Conservation (phyloP, 2,329 filamentous ascomycete species). For the Dendryphion nanum region DNA sequence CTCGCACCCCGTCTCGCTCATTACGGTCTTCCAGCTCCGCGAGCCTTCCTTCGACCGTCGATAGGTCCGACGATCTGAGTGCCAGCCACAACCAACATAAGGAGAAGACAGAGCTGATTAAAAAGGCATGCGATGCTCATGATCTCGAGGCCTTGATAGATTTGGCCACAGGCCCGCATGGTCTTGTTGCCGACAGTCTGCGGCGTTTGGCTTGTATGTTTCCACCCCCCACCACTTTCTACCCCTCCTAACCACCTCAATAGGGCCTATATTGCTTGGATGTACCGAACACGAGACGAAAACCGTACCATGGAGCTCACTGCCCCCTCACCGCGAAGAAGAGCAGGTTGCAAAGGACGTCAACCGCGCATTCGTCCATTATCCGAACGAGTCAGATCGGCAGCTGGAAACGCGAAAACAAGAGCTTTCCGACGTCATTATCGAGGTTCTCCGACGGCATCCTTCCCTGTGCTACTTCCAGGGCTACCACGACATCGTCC, state of each 20-base stretch:
- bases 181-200: constrained; percentile 53
- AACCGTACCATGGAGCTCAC: constrained; percentile 53
- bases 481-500: constrained; percentile 97
- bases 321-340: constrained; percentile 81
- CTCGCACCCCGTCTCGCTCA: constrained; percentile 22
- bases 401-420: constrained; percentile 70
- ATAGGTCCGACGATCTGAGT: background rate
- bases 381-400: constrained; percentile 68
- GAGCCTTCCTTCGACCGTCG: constrained; percentile 12
- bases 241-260: constrained; percentile 11
- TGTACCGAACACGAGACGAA: constrained; percentile 18
- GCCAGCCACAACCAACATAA: constrained; percentile 1
- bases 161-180: constrained; percentile 45
- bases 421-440: constrained; percentile 78
- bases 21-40: constrained; percentile 24
- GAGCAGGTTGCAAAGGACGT: constrained; percentile 91
- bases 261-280: constrained; percentile 62
- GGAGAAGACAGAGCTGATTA: constrained; percentile 32
- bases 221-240: constrained; percentile 3
- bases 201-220: constrained; percentile 74
- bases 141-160: constrained; percentile 41
- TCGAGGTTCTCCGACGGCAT: constrained; percentile 73
- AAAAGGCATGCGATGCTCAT: constrained; percentile 40
- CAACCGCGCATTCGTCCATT: constrained; percentile 95
- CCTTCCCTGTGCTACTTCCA: constrained; percentile 94